Conservation (phyloP, 176 grass and related monocot species). For the Saccharum spontaneum region DNA sequence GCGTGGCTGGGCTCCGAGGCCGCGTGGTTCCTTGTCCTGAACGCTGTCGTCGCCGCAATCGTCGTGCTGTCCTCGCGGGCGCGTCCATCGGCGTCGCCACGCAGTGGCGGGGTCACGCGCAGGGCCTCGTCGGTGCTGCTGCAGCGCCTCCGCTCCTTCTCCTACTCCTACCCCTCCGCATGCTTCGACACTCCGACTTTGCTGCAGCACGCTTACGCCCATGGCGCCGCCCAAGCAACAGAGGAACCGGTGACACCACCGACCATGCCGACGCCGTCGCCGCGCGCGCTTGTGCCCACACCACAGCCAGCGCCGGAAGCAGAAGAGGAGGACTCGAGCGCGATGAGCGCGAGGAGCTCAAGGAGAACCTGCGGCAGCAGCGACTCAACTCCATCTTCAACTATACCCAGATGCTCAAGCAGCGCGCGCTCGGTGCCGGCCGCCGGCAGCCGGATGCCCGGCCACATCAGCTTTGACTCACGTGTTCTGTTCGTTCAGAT, state of each 20-base stretch:
- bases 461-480: no score
- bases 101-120: conserved; percentile 24
- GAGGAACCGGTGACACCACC: not conserved
- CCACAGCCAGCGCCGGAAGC: not conserved
- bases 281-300: not conserved
- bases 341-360: no score
- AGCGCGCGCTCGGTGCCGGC: no score
- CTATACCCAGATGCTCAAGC: no score
- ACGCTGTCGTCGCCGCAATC: conserved; percentile 41
- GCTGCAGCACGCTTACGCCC: not conserved
- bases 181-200: not conserved
- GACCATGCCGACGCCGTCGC: not conserved
- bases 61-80: conserved; percentile 24
- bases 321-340: no score
- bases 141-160: conserved; percentile 37
- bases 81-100: not conserved
- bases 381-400: no score
- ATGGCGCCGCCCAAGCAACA: not conserved
- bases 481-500: no score
- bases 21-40: conserved; percentile 28
- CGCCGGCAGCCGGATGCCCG: no score
- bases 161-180: conserved; percentile 43
- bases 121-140: conserved; percentile 38
- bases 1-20: not conserved
- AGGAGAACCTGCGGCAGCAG: no score